Evolutionary conservation across 2,329 filamentous ascomycete genomes (phyloP).

Genomic region (Amauroascus niger): DNA sequence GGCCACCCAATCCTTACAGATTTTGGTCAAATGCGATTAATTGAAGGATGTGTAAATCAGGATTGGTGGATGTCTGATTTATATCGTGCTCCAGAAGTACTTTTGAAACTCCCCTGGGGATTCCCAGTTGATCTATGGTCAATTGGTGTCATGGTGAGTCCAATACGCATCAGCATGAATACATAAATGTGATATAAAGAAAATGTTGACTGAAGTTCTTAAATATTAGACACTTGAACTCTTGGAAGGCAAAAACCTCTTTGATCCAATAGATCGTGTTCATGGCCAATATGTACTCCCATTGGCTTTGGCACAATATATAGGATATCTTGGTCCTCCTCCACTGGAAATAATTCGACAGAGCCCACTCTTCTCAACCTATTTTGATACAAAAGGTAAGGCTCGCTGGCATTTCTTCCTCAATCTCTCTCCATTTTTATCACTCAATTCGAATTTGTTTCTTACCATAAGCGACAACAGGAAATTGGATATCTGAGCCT

Average conservation of each 20-base stretch:
- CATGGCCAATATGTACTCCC: constrained; percentile 23
- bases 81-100: constrained; percentile 22
- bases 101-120: constrained; percentile 21
- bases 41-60: constrained; percentile 5
- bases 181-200: too few relatives aligned
- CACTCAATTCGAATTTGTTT: background rate
- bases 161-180: too few relatives aligned
- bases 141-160: constrained; percentile 22
- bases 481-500: constrained; percentile 18
- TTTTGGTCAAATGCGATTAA: constrained; percentile 19
- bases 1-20: constrained; percentile 19
- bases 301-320: constrained; percentile 24
- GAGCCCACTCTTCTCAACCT: constrained; percentile 16
- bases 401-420: background rate
- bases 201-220: too few relatives aligned
- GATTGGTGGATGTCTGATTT: constrained; percentile 23
- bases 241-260: constrained; percentile 23
- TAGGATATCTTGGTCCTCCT: constrained; percentile 23
- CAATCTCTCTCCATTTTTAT: background rate
- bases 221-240: constrained; percentile 23
- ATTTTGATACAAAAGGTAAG: constrained; percentile 16
- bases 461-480: constrained; percentile 5
- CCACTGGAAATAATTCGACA: constrained; percentile 20
- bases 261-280: constrained; percentile 22
- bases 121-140: constrained; percentile 23